Evolutionary conservation across 2,329 filamentous ascomycete genomes (phyloP), one percentile per base, ranked within the genome.

Genomic region (Decorospora gaudefroyi): DNA sequence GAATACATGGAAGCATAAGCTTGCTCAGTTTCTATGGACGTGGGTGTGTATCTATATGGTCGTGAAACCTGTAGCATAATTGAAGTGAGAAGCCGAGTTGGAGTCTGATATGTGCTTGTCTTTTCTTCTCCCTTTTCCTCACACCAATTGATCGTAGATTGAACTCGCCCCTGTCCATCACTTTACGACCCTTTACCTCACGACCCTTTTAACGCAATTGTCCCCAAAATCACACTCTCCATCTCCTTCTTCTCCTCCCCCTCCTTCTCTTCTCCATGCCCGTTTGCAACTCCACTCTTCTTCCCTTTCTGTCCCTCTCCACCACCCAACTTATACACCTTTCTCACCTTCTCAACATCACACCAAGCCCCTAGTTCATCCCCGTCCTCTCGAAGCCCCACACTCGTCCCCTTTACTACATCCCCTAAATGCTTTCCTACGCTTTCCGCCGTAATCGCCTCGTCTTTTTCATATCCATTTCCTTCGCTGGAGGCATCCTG

Each of bases 311-410:
- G 56, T 34, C 76, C 71, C n/a, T 82, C 65, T 6, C 78, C 76
- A 51, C 42, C 41, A 23, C 87, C 87, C 19, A 96, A 72, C 68
- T 95, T 95, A 72, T 96, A 96, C 51, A 88, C 84, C 72, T 95
- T 96, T 63, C 82, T 83, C 21, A 96, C 80, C 62, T 84, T 86
- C 15, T 75, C 67, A 59, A 86, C 68, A 46, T 69, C 60, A 11
- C 55, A 55, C 15, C 29, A 49, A 17, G n/a, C 11, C 64, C 95
- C 88, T 2, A 84, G 80, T 17, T 60, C 57, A 10, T 40, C 44
- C 0, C 46, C 63, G 2, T 48, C 25, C 17, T 61, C 53, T 0
- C 56, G 50, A 22, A 67, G 40, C 19, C 38, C 38, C 0, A 68
- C 57, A n/a, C 38, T 51, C 18, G 49, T 41, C 1, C 67, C 67